A percentile compares a stretch with the other conserved stretches of the same genome.
Evolutionary conservation across 768 basidiomycete species (phyloP).

Genomic region (Suillus weaverae): DNA sequence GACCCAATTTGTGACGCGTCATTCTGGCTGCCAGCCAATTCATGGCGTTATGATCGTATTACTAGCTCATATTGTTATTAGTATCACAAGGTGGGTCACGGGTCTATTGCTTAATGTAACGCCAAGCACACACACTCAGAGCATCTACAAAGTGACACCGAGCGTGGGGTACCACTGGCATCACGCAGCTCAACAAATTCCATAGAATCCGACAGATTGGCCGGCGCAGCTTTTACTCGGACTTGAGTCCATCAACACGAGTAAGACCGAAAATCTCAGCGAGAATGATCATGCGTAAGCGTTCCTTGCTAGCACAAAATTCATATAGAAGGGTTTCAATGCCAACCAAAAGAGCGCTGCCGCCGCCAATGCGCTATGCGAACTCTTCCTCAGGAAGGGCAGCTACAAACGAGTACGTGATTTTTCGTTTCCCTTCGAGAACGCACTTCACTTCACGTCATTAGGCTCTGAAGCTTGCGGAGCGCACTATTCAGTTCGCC

Average conservation of each 20-base stretch:
- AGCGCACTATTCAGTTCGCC: slow-evolving; percentile 91
- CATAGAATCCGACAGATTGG: slow-evolving; percentile 76
- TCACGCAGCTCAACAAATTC: neutral
- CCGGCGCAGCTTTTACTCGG: slow-evolving; percentile 82
- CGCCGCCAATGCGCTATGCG: slow-evolving; percentile 81
- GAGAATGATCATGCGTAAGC: slow-evolving; percentile 63
- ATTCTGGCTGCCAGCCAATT: no score
- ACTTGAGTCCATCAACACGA: slow-evolving; percentile 81
- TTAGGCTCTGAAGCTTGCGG: slow-evolving; percentile 89
- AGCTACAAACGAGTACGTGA: slow-evolving; percentile 55
- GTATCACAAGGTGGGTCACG: no score
- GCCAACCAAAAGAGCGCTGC: slow-evolving; percentile 70
- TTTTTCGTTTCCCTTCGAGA: neutral
- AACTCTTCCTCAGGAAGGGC: slow-evolving; percentile 73
- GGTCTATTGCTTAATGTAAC: no score
- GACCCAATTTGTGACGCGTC: no score
- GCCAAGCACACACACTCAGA: no score
- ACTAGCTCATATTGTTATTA: no score
- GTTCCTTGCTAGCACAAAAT: slow-evolving; percentile 65
- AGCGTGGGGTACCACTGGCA: neutral
- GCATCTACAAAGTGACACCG: slow-evolving; percentile 39
- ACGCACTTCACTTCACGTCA: neutral
- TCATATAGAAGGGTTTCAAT: slow-evolving; percentile 79
- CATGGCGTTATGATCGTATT: no score
- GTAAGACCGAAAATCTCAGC: slow-evolving; percentile 65